A percentile compares a stretch with the other conserved stretches of the same genome.
Conservation (phyloP, 148 eudicot species). For the Suaeda aralocaspica region DNA sequence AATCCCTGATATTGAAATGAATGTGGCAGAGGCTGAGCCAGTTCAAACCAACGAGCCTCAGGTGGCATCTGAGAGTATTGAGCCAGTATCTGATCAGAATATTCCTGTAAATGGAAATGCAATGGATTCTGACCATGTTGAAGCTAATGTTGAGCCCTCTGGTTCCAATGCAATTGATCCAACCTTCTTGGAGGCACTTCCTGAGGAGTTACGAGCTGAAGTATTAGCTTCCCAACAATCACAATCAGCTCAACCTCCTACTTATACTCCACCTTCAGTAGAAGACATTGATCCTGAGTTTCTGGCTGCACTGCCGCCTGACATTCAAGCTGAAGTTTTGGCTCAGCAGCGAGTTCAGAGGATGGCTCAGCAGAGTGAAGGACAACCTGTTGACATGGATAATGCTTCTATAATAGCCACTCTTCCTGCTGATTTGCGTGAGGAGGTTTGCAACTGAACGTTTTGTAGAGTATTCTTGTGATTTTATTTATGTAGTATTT, state of each 20-base stretch:
- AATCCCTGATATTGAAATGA: constrained; percentile 55
- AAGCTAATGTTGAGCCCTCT: constrained; percentile 44
- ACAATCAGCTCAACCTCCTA: constrained; percentile 68
- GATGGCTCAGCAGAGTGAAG: constrained; percentile 89
- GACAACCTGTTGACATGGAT: constrained; percentile 98
- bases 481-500: not conserved
- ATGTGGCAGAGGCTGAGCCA: constrained; percentile 37
- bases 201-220: constrained; percentile 95
- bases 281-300: constrained; percentile 99
- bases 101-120: constrained; percentile 39
- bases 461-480: not conserved
- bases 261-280: constrained; percentile 66
- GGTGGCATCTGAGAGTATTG: constrained; percentile 33
- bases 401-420: constrained; percentile 98
- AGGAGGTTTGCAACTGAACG: constrained; percentile 61
- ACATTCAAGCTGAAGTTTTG: constrained; percentile 95
- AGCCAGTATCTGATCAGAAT: constrained; percentile 41
- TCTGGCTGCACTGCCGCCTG: constrained; percentile 95
- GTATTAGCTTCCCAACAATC: constrained; percentile 96
- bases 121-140: constrained; percentile 49
- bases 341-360: constrained; percentile 94
- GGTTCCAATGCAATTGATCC: constrained; percentile 84
- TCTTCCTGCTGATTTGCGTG: constrained; percentile 96
- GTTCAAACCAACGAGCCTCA: constrained; percentile 35
- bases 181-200: constrained; percentile 96